Evolutionary conservation across 1,284 basidiomycete species (phyloP).

Genomic region (Cutaneotrichosporon arboriforme): DNA sequence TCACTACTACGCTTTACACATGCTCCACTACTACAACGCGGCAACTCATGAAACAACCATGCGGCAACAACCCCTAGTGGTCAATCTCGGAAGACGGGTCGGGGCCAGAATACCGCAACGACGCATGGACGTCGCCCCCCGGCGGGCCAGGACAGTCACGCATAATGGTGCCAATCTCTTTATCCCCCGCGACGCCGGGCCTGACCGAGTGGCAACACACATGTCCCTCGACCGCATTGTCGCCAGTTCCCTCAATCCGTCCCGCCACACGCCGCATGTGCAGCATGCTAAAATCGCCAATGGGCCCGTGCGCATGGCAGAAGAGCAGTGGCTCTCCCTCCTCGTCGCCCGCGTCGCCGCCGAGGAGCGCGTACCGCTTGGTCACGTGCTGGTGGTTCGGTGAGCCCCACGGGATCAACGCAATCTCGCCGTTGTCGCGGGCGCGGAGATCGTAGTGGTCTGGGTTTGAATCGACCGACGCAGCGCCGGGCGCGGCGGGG

Average conservation of each 20-base stretch:
- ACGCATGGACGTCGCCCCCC: background rate
- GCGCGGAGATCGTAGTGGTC: too few relatives aligned
- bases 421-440: background rate
- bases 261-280: slow-evolving; percentile 3
- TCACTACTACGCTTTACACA: background rate
- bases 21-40: background rate
- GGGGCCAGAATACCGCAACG: background rate
- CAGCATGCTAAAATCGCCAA: slow-evolving; percentile 4
- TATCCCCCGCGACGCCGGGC: background rate
- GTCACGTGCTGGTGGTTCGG: slow-evolving; percentile 2
- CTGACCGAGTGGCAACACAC: background rate
- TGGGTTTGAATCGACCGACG: too few relatives aligned
- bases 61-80: too few relatives aligned
- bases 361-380: background rate
- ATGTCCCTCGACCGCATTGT: background rate
- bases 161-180: slow-evolving; percentile 1
- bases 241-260: background rate
- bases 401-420: slow-evolving; percentile 1
- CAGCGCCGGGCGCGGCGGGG: background rate
- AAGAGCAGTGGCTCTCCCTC: background rate
- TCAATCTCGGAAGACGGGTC: background rate
- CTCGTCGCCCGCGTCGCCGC: background rate
- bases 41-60: too few relatives aligned
- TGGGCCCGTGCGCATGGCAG: background rate
- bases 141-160: background rate